These are phyloP conservation scores for Candida sp. DNA, from an alignment of 1,139 yeast species.

Conservation along the genomic window DNA sequence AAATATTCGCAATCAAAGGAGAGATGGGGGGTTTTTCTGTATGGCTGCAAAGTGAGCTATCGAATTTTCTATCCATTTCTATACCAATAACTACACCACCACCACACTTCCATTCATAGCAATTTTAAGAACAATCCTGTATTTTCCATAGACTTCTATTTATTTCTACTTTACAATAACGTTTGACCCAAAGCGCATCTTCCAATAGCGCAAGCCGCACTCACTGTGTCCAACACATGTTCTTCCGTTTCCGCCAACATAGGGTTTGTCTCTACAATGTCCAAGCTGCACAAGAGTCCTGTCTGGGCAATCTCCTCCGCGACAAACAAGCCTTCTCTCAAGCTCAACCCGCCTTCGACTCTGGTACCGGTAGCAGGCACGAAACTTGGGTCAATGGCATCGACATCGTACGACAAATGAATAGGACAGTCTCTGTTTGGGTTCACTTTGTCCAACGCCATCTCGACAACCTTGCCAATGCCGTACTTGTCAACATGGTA, in stretches of 20 bases:
- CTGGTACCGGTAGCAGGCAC: slow-evolving; percentile 99
- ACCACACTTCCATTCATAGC: neutral
- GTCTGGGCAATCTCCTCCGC: slow-evolving; percentile 93
- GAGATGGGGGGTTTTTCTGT: neutral
- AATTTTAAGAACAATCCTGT: neutral
- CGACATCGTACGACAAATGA: slow-evolving; percentile 94
- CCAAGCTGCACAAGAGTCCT: slow-evolving; percentile 85
- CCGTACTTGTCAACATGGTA: slow-evolving; percentile 96
- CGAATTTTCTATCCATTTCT: neutral
- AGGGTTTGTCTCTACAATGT: slow-evolving; percentile 95
- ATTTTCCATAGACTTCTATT: neutral
- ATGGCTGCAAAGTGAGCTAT: neutral
- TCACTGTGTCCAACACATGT: slow-evolving; percentile 83
- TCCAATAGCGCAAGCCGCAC: slow-evolving; percentile 90
- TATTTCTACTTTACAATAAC: slow-evolving; percentile 46
- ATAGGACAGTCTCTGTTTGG: slow-evolving; percentile 79
- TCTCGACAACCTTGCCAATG: slow-evolving; percentile 87
- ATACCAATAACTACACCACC: neutral
- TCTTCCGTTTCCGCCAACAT: slow-evolving; percentile 78
- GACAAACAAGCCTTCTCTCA: slow-evolving; percentile 92
- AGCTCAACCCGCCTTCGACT: slow-evolving; percentile 93
- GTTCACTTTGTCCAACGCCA: slow-evolving; percentile 84
- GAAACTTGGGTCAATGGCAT: slow-evolving; percentile 92
- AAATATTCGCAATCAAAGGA: neutral
- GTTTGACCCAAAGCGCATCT: slow-evolving; percentile 97